Base-by-base conservation (phyloP, 164 flowering plant genomes). In the Magnolia officinalis region DNA sequence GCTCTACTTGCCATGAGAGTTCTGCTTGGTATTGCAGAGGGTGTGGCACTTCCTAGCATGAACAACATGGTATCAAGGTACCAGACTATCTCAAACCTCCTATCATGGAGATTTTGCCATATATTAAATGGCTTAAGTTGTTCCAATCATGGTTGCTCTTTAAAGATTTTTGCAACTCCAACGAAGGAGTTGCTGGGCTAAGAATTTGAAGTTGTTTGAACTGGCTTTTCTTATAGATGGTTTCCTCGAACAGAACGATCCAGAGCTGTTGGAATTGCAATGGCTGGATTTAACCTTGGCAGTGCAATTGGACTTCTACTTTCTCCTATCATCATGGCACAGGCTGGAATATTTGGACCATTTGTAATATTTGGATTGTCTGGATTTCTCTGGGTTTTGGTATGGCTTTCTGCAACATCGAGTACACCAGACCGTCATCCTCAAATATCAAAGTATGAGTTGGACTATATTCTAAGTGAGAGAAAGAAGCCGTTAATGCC, bases 1-100 rank as follows among this genome's bases (percentile, higher is more conserved):
- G 90, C 91, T 16, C 83, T 96, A 50, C 94, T 94, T 81, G 80
- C 82, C 0, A 83, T 82, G 85, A 86, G 98, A 66, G 90, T 85
- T 74, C 76, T 88, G 82, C 94, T 94, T 78, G 99, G 99, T 23
- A 51, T 90, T 49, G 99, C 99, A 0, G 99, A 94, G 88, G 99
- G 98, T 9, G 99, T 94, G 49, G 98, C 97, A 71, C 97, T 96
- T 87, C 99, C 99, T 85, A 87, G 94, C 86, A 96, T 96, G 99
- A 96, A 96, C 89, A 90, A 92, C 83, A 92, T 96, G 97, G 86
- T 96, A 23, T 85, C 93, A 75, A 94, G 97, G 99, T 96, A 84
- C 29, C 66, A 10, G 14, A 37, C 20, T 67, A 59, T 72, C 74
- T 70, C 16, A 24, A 23, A 67, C 14, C 9, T 68, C 29, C 64